Conservation (phyloP, 2,329 filamentous ascomycete genomes). For the Plenodomus biglobosus region DNA sequence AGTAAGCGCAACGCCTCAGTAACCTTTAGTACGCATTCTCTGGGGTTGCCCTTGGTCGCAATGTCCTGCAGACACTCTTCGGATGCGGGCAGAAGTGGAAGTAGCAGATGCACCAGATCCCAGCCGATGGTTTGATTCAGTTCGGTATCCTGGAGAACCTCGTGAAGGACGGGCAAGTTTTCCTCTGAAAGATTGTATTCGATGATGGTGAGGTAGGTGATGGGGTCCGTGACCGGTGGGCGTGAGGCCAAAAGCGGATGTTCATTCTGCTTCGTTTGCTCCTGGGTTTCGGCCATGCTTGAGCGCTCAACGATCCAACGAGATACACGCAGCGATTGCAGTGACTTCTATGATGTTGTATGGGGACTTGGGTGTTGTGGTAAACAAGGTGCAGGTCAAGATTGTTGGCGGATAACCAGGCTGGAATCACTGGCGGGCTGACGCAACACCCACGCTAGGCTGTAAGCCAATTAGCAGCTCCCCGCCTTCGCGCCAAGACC, state of each 20-base stretch:
- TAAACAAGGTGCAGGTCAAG: not conserved
- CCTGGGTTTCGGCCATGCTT: slow-evolving; percentile 38
- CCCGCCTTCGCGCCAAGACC: slow-evolving; percentile 14
- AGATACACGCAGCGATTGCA: not conserved
- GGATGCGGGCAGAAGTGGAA: slow-evolving; percentile 65
- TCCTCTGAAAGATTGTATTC: slow-evolving; percentile 71
- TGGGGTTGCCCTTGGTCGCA: slow-evolving; percentile 74
- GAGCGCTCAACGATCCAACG: not conserved
- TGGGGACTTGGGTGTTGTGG: not conserved
- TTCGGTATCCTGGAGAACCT: slow-evolving; percentile 67
- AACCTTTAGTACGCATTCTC: slow-evolving; percentile 79
- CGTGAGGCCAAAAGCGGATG: slow-evolving; percentile 60
- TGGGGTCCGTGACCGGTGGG: slow-evolving; percentile 65
- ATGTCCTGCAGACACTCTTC: slow-evolving; percentile 72
- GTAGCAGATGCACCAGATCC: slow-evolving; percentile 76
- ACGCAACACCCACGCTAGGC: slow-evolving; percentile 15
- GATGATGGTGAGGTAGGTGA: slow-evolving; percentile 78
- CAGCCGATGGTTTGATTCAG: slow-evolving; percentile 78
- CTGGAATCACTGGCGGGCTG: slow-evolving; percentile 7
- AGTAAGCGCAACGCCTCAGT: slow-evolving; percentile 69
- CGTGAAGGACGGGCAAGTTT: slow-evolving; percentile 66
- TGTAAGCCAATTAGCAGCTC: not conserved
- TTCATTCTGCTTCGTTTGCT: slow-evolving; percentile 25
- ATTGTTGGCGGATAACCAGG: slow-evolving; percentile 2
- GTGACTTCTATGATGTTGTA: not conserved